Evolutionary conservation across 306 rosid genomes (phyloP).

Genomic region (Cicer judaicum): DNA sequence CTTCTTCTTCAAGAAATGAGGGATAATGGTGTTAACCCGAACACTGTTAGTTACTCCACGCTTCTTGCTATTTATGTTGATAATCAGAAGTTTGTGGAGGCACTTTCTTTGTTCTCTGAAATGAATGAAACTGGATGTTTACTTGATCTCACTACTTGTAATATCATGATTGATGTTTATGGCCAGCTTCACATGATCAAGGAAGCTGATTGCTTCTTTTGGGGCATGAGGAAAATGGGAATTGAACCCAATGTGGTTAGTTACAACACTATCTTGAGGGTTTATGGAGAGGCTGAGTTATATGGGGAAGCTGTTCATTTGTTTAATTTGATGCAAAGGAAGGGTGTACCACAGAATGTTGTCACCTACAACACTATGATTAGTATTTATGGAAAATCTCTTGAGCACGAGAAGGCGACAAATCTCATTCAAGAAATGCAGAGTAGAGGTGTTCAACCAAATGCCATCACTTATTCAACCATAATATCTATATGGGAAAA

Average conservation of each 20-base stretch:
- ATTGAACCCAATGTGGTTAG: constrained; percentile 86
- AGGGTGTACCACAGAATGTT: constrained; percentile 75
- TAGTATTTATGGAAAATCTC: constrained; percentile 81
- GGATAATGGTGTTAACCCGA: constrained; percentile 61
- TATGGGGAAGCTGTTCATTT: constrained; percentile 93
- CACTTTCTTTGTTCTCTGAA: constrained; percentile 77
- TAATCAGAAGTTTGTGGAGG: constrained; percentile 84
- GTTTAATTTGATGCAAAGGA: constrained; percentile 87
- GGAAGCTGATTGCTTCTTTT: constrained; percentile 88
- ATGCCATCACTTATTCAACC: constrained; percentile 90
- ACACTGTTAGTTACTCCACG: constrained; percentile 78
- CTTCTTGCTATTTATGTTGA: constrained; percentile 72
- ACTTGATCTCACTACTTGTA: constrained; percentile 78
- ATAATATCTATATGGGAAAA: constrained; percentile 91
- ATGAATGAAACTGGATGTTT: constrained; percentile 69
- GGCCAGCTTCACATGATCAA: constrained; percentile 94
- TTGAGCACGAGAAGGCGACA: constrained; percentile 87
- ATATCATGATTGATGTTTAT: constrained; percentile 93
- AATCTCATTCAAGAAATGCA: constrained; percentile 94
- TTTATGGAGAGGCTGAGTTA: constrained; percentile 90
- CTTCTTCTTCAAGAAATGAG: constrained; percentile 79
- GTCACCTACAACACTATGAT: constrained; percentile 94
- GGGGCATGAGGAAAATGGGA: constrained; percentile 95
- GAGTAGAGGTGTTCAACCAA: constrained; percentile 76
- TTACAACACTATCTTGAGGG: constrained; percentile 88